Evolutionary conservation across 1,139 yeast genomes (phyloP).

Genomic region (Lodderomyces orthopsilosis): DNA sequence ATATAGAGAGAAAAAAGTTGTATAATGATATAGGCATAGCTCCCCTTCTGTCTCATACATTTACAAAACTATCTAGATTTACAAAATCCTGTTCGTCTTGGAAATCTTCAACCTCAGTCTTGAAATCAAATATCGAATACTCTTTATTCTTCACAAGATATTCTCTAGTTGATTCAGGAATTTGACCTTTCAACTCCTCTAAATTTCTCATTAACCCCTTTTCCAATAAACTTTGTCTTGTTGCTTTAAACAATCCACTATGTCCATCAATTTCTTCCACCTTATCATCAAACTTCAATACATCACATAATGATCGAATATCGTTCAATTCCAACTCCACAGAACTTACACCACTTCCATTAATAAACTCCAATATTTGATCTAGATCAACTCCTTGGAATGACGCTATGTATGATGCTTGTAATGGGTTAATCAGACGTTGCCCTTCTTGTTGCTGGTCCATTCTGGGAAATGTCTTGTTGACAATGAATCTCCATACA

Average conservation of each 20-base stretch:
- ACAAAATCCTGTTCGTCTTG: constrained; percentile 36
- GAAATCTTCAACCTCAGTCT: constrained; percentile 28
- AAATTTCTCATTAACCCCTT: constrained; percentile 41
- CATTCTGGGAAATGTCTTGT: constrained; percentile 71
- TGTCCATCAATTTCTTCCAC: constrained; percentile 55
- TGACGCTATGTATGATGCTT: constrained; percentile 49
- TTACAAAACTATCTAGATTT: constrained; percentile 41
- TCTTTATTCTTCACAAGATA: constrained; percentile 17
- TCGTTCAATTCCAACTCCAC: constrained; percentile 76
- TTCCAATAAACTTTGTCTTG: constrained; percentile 61
- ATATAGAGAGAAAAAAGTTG: not conserved
- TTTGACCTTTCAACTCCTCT: constrained; percentile 4
- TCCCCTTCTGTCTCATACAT: no score
- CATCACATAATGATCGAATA: constrained; percentile 82
- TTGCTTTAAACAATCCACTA: constrained; percentile 54
- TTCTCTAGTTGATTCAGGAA: constrained; percentile 6
- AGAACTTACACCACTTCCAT: constrained; percentile 71
- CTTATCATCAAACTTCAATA: constrained; percentile 81
- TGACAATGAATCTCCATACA: constrained; percentile 82
- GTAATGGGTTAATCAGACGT: constrained; percentile 22
- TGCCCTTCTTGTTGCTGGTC: constrained; percentile 40
- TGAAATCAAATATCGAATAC: constrained; percentile 37
- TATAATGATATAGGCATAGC: no score
- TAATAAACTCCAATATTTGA: constrained; percentile 73
- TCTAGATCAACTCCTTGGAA: constrained; percentile 66